A percentile compares a stretch with the other conserved stretches of the same genome.
These are phyloP conservation scores for Dactylonectria estremocensis DNA, from an alignment of 2,329 filamentous ascomycete species.

Conservation along the genomic window DNA sequence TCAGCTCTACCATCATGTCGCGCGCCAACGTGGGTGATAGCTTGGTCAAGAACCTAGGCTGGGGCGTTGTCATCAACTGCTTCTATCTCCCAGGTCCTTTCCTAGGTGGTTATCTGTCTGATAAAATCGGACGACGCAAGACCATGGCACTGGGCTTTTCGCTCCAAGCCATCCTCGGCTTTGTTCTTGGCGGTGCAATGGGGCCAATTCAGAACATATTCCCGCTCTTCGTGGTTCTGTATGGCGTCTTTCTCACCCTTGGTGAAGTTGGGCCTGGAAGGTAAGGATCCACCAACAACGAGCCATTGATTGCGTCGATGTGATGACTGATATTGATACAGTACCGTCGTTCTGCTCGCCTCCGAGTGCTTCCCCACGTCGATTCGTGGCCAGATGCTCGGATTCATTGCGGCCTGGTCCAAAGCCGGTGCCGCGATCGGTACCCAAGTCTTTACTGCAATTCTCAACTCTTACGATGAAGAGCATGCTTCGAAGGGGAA, in stretches of 20 bases:
- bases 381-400: constrained; percentile 65
- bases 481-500: constrained; percentile 59
- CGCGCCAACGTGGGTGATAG: constrained; percentile 58
- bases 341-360: constrained; percentile 57
- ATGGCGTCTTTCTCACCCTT: constrained; percentile 64
- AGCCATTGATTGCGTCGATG: not conserved
- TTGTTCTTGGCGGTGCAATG: constrained; percentile 65
- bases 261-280: constrained; percentile 67
- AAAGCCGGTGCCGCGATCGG: constrained; percentile 67
- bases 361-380: constrained; percentile 66
- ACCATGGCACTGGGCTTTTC: constrained; percentile 67
- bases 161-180: constrained; percentile 62
- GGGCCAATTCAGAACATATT: constrained; percentile 61
- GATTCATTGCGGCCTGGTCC: constrained; percentile 62
- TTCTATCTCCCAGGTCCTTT: constrained; percentile 66
- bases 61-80: constrained; percentile 64
- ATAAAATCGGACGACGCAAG: constrained; percentile 64
- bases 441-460: constrained; percentile 66
- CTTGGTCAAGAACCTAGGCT: constrained; percentile 61
- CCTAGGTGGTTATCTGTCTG: constrained; percentile 63
- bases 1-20: constrained; percentile 67
- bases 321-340: constrained; percentile 27
- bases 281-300: constrained; percentile 30
- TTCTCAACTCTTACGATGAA: constrained; percentile 60
- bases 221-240: constrained; percentile 66